Evolutionary conservation across 805 yeast genomes (phyloP).

Genomic region (Tanozyma kutaoensis): DNA sequence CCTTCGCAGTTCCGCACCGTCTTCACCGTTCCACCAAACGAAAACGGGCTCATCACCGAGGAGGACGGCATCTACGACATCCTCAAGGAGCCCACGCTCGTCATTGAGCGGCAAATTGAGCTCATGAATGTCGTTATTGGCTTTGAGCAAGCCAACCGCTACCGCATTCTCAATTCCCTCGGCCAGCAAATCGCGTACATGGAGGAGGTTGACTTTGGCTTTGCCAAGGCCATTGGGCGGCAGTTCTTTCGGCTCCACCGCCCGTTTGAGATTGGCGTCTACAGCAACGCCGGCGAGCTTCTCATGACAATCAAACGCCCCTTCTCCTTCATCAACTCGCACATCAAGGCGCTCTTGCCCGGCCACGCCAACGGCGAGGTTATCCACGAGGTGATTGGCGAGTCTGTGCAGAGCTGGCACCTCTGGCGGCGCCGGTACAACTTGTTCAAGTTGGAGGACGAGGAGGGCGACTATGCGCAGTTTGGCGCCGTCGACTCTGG

Average conservation of each 20-base stretch:
- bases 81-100: conserved; percentile 68
- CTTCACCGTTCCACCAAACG: conserved; percentile 19
- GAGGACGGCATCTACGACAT: conserved; percentile 50
- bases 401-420: conserved; percentile 89
- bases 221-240: conserved; percentile 57
- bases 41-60: conserved; percentile 37
- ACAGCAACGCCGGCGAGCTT: conserved; percentile 48
- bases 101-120: conserved; percentile 81
- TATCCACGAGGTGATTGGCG: conserved; percentile 52
- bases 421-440: conserved; percentile 85
- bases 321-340: conserved; percentile 81
- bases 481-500: conserved; percentile 85
- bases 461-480: conserved; percentile 42
- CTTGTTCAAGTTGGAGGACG: conserved; percentile 42
- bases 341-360: conserved; percentile 62
- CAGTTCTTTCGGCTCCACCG: conserved; percentile 79
- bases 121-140: conserved; percentile 79
- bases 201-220: conserved; percentile 68
- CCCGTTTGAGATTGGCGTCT: conserved; percentile 67
- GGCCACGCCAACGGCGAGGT: conserved; percentile 20
- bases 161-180: conserved; percentile 54
- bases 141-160: conserved; percentile 82
- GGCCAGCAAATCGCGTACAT: conserved; percentile 73
- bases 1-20: conserved; percentile 19
- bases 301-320: conserved; percentile 64